Evolutionary conservation across 371 early-diverging fungal genomes (phyloP), one percentile per base, ranked within the genome.

Genomic region (Saksenaea vasiformis): DNA sequence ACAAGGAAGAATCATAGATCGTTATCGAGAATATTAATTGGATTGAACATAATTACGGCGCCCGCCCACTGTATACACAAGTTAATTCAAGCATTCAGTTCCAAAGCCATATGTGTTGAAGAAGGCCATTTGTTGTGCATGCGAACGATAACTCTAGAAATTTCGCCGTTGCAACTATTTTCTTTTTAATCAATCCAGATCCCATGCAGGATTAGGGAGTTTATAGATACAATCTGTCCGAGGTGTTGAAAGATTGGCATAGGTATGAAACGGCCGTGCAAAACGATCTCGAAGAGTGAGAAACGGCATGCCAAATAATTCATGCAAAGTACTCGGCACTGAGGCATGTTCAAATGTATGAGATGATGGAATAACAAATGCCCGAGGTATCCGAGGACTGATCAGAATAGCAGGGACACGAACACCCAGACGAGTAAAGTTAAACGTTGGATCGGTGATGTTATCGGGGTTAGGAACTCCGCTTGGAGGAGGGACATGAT

Each of bases 331-430:
- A 35, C 74, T 79, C 1, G 73, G 56, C 27, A 83, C 67, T 1
- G 80, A 78, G 3, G 71, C 65, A 64, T 83, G 83, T 58, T 79
- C 80, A 54, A 68, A 60, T 11, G 59, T 47, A 47, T 64, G 44
- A 19, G 59, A 53, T 31, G 59, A 24, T 8, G 63, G 69, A 13
- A 58, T 27, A 22, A 64, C 60, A 11, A 60, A 44, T 1, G 78
- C 79, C 38, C 70, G 70, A 14, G 28, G 34, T 47, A 78, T 61
- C 65, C 70, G 65, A 5, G 84, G 77, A 15, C 72, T 71, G 35
- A 79, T 66, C 26, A 79, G 39, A 44, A 80, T 47, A 7, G 82
- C 71, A 19, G 82, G 82, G 3, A 84, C 84, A 36, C 84, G 74
- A 26, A 78, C 56, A 13, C 84, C 82, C 5, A 69, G 61, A 22